Evolutionary conservation across 139 green algal genomes (phyloP), one percentile per base, ranked within the genome.

Genomic region (Tetradesmus obliquus): DNA sequence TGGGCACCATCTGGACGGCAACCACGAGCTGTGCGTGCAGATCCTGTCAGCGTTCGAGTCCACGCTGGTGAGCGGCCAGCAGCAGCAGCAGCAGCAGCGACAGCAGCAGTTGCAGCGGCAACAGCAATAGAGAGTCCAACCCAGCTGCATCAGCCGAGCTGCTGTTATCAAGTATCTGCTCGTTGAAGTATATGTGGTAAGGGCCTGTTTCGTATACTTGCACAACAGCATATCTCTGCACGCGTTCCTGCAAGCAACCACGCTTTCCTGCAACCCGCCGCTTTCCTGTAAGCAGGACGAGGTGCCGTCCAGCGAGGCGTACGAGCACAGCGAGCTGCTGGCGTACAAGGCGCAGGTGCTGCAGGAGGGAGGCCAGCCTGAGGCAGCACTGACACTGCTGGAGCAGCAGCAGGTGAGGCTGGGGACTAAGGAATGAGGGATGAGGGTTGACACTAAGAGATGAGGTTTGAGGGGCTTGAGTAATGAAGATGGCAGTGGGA

Each of bases 281-380:
- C 19, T 83, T 15, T 83, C 19, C 8, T 13, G 13, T 12, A 6
- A 71, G 19, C 88, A 92, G 88, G 88, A 92, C 51, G 88, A 92
- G 53, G 87, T 91, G n/a, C 88, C 86, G 2, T 79, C 94, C 0
- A 83, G 55, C 10, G 98, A 99, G 93, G 94, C 93, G 15, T 99
- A 99, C 91, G 98, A 99, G 95, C 95, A 98, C 94, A 99, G 97
- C 91, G 98, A 99, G 95, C 95, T 99, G 94, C 92, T 99, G 55
- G 92, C 99, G 90, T 99, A 99, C 95, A 98, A 98, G 93, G 95
- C 85, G 4, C 10, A 32, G 90, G 92, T 99, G 53, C 92, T 99
- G 92, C 95, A 96, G 79, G 98, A 99, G 93, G 95, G 93, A 12
- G 96, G 95, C 57, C 92, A 95, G 76, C 53, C 92, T 0, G 88